These are phyloP conservation scores for Mycena kentingensis DNA, from an alignment of 768 basidiomycete genomes.

Conservation along the genomic window DNA sequence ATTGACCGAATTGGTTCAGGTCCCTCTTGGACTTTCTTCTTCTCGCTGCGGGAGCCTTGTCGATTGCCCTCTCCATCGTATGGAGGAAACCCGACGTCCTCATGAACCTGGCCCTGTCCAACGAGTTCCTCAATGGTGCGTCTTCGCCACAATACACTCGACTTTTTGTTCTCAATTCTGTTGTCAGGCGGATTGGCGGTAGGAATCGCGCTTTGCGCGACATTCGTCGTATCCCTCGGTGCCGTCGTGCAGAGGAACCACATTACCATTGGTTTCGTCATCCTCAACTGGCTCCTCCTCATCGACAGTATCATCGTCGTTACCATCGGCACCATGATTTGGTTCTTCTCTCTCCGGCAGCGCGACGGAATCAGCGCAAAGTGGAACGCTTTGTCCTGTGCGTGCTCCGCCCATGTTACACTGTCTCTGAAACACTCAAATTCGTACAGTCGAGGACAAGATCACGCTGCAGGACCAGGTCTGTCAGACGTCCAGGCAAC, in stretches of 20 bases:
- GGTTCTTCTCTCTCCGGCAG: constrained; percentile 80
- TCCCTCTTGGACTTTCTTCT: constrained; percentile 69
- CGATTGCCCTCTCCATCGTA: constrained; percentile 67
- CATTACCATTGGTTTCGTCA: constrained; percentile 66
- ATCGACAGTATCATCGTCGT: constrained; percentile 61
- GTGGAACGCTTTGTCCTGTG: constrained; percentile 53
- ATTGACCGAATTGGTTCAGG: too few relatives aligned
- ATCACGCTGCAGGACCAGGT: constrained; percentile 75
- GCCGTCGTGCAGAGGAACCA: constrained; percentile 73
- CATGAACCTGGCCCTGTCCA: constrained; percentile 69
- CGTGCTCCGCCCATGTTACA: too few relatives aligned
- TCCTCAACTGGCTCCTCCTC: constrained; percentile 77
- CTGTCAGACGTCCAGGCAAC: constrained; percentile 21
- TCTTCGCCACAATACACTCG: constrained; percentile 8
- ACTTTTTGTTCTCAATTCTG: background rate
- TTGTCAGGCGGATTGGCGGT: constrained; percentile 66
- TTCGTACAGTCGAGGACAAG: constrained; percentile 47
- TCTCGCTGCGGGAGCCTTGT: constrained; percentile 64
- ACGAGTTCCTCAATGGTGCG: constrained; percentile 61
- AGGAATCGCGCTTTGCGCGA: constrained; percentile 65
- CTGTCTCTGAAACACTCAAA: too few relatives aligned
- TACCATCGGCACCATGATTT: constrained; percentile 70
- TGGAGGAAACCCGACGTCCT: constrained; percentile 70
- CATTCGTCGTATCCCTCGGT: constrained; percentile 69
- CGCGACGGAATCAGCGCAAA: constrained; percentile 62